Base-by-base conservation (phyloP, 768 basidiomycete genomes). In the Paxillus ammoniavirescens region DNA sequence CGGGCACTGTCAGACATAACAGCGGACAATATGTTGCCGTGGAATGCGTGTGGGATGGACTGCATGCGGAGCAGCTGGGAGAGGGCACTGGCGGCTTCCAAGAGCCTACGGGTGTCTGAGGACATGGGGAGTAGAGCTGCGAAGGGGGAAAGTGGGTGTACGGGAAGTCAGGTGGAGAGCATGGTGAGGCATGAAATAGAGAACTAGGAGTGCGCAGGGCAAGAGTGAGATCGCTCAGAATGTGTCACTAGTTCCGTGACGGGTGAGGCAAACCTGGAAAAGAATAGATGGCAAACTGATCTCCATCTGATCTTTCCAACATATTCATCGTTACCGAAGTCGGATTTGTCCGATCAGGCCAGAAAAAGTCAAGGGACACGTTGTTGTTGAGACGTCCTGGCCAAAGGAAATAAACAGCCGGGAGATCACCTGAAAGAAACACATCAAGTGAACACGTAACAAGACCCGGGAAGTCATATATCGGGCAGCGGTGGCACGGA, bases 41-140 rank as follows among this genome's bases (percentile, higher is more conserved):
- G 79, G 70, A 93, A 92, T 30, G 90, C 91, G 64, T 93, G 91
- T 9, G 87, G 83, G 49, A 91, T 81, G 53, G 74, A 74, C 36
- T 75, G 73, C 35, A 76, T 70, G 57, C 64, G 72, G 48, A 93
- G 82, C 52, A 85, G 71, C 52, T 73, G 72, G 30, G 90, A 91
- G 69, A 93, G 86, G 54, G 86, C 82, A 45, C 75, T 72, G 37
- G 91, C 90, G 35, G 91, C 90, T 68, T 90, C 84, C 65, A 92
- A 71, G 60, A 92, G 82, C 69, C 90, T 78, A 63, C 77, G 75
- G 49, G 86, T 87, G 62, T 91, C 86, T 64, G 83, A 79, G 4
- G 70, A 55, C 86, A 89, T 89, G 58, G 61, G 69, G 49, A 49
- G 49, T 42, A 17, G 44, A 43, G 17, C n/a, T 33, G 40, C 5